phyloP scores from a whole-genome alignment of 768 basidiomycete species.

The Mycena crocata region DNA sequence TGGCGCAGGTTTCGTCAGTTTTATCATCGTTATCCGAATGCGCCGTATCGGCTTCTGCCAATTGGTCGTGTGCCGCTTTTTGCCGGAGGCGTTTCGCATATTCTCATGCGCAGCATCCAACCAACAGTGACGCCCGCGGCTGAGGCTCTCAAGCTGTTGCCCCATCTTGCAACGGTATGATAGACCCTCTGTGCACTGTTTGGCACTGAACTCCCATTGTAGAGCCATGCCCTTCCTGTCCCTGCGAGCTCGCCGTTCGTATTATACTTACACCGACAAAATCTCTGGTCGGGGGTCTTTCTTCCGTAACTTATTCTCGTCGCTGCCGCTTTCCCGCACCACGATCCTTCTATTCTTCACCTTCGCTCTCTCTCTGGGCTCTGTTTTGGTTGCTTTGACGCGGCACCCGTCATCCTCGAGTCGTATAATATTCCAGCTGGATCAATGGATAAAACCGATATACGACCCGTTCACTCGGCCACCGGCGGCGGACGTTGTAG shows the following conservation, averaged over 20 bases:
- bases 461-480: conserved; percentile 31
- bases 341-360: conserved; percentile 2
- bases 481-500: conserved; percentile 24
- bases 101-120: background rate
- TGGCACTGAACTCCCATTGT: background rate
- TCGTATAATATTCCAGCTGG: conserved; percentile 17
- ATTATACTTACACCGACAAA: conserved; percentile 2
- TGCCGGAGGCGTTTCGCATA: conserved; percentile 1
- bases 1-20: background rate
- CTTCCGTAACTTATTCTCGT: background rate
- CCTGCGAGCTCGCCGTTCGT: conserved; percentile 6
- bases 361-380: conserved; percentile 8
- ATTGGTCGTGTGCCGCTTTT: conserved; percentile 27
- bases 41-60: conserved; percentile 4
- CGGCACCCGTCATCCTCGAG: background rate
- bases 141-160: background rate
- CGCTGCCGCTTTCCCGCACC: conserved; percentile 12
- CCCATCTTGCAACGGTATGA: background rate
- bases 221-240: conserved; percentile 8
- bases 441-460: background rate
- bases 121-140: background rate
- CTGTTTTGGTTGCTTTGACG: background rate
- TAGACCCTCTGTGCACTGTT: background rate
- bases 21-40: background rate
- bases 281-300: background rate